Base-by-base conservation (phyloP, 2,329 filamentous ascomycete genomes). In the Alternaria ethzedia region DNA sequence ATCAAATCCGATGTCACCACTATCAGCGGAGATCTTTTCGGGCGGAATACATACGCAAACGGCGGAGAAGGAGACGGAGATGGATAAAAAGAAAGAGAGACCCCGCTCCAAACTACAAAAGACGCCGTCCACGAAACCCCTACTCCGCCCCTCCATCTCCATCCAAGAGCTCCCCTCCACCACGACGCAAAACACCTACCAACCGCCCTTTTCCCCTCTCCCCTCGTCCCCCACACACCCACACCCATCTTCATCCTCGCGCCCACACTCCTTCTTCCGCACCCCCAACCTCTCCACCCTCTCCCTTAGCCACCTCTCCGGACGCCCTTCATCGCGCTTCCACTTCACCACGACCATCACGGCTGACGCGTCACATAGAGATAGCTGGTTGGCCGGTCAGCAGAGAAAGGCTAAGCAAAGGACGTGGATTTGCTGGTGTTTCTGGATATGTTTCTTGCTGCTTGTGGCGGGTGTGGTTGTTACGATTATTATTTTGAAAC, bases 381-480 rank as follows among this genome's bases (percentile, higher is more conserved):
- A 85, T 67, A 82, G 82, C 55, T 89, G 87, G 87, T 85, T 89
- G 30, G 80, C 80, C 36, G 78, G 79, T 7, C 82, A 88, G 76
- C 78, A 80, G 15, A 75, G 75, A 52, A 88, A 88, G 70, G 79
- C 79, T 58, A 71, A 75, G 5, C 82, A 81, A 50, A 80, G 83
- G 10, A 82, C 82, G 21, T 82, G 81, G 55, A 80, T 87, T 55
- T 85, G 83, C 69, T 84, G 80, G 77, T 64, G 69, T 13, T 85
- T 85, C 70, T 85, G 83, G 83, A 61, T 82, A 3, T 67, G 69
- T n/a, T 77, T 85, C 54, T 68, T 83, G n/a, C 76, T 81, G 3
- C 57, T 87, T 10, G 76, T 85, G 0, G 81, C 80, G 0, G 83
- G 78, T 1, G 75, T 83, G 2, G 81, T 86, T 11, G 78, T 83